These are phyloP conservation scores for Cephalotrichum gorgonifer DNA, from an alignment of 2,329 filamentous ascomycete species.

Conservation along the genomic window DNA sequence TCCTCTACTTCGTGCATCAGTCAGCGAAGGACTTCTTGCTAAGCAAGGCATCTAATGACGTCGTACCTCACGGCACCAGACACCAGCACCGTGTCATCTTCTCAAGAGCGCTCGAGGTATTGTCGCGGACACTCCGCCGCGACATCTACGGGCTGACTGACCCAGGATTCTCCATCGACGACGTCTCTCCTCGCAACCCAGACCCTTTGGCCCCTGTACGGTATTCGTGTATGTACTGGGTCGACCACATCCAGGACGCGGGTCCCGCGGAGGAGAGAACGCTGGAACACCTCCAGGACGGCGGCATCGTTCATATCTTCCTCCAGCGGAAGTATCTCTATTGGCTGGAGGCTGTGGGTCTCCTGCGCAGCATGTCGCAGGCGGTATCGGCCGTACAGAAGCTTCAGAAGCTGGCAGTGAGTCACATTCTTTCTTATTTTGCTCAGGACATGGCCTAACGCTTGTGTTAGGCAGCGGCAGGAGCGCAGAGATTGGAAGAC, in stretches of 20 bases:
- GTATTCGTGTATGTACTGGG: slow-evolving; percentile 21
- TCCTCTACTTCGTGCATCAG: slow-evolving; percentile 28
- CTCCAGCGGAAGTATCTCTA: slow-evolving; percentile 15
- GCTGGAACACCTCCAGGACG: neutral
- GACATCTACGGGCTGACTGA: slow-evolving; percentile 23
- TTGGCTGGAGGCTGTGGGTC: slow-evolving; percentile 27
- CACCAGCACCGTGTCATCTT: slow-evolving; percentile 20
- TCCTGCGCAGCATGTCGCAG: slow-evolving; percentile 14
- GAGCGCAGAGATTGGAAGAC: slow-evolving; percentile 3
- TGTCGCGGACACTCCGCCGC: slow-evolving; percentile 19
- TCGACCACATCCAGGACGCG: slow-evolving; percentile 17
- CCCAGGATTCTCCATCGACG: slow-evolving; percentile 13
- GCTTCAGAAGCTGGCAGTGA: slow-evolving; percentile 10
- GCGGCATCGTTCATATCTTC: neutral
- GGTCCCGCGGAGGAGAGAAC: neutral
- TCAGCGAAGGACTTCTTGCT: slow-evolving; percentile 30
- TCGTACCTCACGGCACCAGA: slow-evolving; percentile 17
- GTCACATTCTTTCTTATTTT: neutral
- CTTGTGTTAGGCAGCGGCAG: neutral
- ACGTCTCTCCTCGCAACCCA: slow-evolving; percentile 6
- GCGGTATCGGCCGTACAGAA: slow-evolving; percentile 12
- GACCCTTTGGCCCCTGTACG: slow-evolving; percentile 11
- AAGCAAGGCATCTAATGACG: slow-evolving; percentile 7
- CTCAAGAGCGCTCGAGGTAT: slow-evolving; percentile 19
- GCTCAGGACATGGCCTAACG: slow-evolving; percentile 1